These are phyloP conservation scores for Talaromyces nanjingensis DNA, from an alignment of 495 filamentous ascomycete species.

Conservation along the genomic window DNA sequence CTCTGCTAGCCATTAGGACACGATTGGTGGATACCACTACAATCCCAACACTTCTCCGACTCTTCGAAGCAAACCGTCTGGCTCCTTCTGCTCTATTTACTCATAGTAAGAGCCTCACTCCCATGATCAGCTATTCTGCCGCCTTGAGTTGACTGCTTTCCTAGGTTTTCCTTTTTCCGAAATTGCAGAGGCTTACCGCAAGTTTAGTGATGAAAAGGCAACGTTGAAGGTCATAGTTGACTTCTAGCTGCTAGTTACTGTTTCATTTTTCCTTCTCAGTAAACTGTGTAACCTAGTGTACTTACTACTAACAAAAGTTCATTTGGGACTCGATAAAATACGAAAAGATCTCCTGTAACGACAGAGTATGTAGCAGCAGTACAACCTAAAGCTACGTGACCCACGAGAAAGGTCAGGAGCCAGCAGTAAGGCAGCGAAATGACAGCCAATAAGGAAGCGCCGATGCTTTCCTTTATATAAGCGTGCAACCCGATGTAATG, in stretches of 20 bases:
- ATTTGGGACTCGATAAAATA: background rate
- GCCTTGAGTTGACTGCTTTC: background rate
- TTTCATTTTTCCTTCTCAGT: background rate
- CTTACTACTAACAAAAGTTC: background rate
- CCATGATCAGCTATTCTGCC: background rate
- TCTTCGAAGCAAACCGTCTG: slow-evolving; percentile 27
- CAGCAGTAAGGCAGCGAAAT: no score
- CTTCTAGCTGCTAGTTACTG: background rate
- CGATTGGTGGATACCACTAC: slow-evolving; percentile 30
- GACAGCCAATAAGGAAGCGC: no score
- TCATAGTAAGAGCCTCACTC: slow-evolving; percentile 23
- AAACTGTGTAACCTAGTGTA: background rate
- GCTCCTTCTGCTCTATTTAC: slow-evolving; percentile 30
- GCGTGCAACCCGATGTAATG: no score
- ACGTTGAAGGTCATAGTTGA: slow-evolving; percentile 4
- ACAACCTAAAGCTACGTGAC: no score
- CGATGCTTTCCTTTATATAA: no score
- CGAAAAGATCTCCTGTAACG: background rate
- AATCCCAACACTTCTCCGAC: slow-evolving; percentile 33
- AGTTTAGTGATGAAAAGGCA: background rate
- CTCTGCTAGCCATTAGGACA: slow-evolving; percentile 28
- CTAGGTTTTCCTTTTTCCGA: slow-evolving; percentile 6
- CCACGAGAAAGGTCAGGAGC: no score
- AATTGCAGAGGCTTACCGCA: background rate
- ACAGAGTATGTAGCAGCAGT: no score